Conservation (phyloP, 1,284 basidiomycete species). For the Cryptococcus floricola region DNA sequence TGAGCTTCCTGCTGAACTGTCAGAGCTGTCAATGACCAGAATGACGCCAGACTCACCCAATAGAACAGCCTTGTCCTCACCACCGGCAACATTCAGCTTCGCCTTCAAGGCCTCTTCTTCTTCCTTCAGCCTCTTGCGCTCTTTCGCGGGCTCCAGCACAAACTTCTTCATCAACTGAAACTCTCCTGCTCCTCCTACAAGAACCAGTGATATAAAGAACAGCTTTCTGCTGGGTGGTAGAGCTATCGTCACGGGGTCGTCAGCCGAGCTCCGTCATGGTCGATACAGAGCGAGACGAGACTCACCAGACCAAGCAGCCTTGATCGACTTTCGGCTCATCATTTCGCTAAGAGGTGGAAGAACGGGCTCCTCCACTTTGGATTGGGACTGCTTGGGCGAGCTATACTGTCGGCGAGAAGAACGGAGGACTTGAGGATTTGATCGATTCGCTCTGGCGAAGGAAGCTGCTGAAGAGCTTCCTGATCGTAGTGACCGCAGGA, state of each 20-base stretch:
- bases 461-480: too few species aligned
- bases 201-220: not conserved
- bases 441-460: too few species aligned
- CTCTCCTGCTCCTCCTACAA: not conserved
- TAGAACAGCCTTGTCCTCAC: not conserved
- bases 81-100: not conserved
- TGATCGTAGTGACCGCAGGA: too few species aligned
- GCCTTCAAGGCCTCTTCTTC: not conserved
- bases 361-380: not conserved
- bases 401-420: too few species aligned
- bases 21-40: not conserved
- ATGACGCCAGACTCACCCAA: not conserved
- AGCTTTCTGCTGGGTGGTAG: not conserved
- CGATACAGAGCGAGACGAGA: not conserved
- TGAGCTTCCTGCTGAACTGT: too few species aligned
- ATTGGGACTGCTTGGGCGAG: too few species aligned
- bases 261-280: not conserved
- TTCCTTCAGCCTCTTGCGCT: not conserved
- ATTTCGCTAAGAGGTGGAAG: not conserved
- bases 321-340: not conserved
- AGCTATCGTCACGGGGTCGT: not conserved
- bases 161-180: not conserved
- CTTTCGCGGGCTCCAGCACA: constrained; percentile 1
- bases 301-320: not conserved
- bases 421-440: too few species aligned